Evolutionary conservation across 2,329 filamentous ascomycete species (phyloP).

Genomic region (Fusarium kyushuense): DNA sequence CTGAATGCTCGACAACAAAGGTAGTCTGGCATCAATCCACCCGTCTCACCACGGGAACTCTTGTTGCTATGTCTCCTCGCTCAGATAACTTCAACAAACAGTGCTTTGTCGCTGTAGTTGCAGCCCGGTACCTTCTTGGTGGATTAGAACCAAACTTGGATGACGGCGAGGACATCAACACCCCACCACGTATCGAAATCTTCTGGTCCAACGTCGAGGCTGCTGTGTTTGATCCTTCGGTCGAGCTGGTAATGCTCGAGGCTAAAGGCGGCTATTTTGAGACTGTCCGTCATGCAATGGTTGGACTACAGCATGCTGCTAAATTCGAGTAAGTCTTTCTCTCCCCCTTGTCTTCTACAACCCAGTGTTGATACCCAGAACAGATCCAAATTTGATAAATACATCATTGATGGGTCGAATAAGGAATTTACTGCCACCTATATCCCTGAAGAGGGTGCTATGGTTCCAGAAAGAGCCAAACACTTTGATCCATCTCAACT

Average conservation of each 20-base stretch:
- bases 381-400: conserved; percentile 71
- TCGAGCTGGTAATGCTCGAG: conserved; percentile 84
- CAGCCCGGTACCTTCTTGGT: conserved; percentile 71
- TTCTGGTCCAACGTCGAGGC: conserved; percentile 74
- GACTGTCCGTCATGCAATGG: conserved; percentile 77
- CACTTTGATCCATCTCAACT: conserved; percentile 78
- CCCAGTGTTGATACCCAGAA: conserved; percentile 1
- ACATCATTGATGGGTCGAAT: conserved; percentile 65
- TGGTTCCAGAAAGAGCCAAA: conserved; percentile 6
- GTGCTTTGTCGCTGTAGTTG: conserved; percentile 79
- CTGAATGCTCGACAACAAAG: conserved; percentile 70
- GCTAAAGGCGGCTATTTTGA: conserved; percentile 81
- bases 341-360: neutral
- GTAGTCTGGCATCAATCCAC: conserved; percentile 73
- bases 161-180: conserved; percentile 36
- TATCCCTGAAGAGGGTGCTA: conserved; percentile 33
- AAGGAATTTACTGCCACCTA: conserved; percentile 49
- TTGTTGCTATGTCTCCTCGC: conserved; percentile 65
- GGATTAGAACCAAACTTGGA: conserved; percentile 67
- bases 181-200: conserved; percentile 79
- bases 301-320: conserved; percentile 74
- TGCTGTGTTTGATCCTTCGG: conserved; percentile 73
- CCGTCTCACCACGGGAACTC: conserved; percentile 63
- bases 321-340: conserved; percentile 63
- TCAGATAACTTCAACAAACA: conserved; percentile 72